These are phyloP conservation scores for Scheffersomyces stipitis DNA, from an alignment of 805 yeast species.

Conservation along the genomic window DNA sequence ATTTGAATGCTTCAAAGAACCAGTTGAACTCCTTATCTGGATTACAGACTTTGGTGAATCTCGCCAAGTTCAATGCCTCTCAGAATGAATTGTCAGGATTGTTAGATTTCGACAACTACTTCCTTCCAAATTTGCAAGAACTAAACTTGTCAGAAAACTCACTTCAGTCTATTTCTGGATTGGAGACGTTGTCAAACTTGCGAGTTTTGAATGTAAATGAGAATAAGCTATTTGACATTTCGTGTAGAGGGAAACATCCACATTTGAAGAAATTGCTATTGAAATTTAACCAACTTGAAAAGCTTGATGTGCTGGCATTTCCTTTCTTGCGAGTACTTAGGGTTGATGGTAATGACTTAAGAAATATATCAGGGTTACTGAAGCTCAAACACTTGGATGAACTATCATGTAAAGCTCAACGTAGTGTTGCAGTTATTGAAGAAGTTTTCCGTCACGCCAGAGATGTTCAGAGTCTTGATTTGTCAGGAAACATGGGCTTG, in stretches of 20 bases:
- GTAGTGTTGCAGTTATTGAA: conserved; percentile 15
- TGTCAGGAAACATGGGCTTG: conserved; percentile 38
- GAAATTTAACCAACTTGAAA: conserved; percentile 35
- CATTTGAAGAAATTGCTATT: conserved; percentile 38
- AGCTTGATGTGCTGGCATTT: conserved; percentile 30
- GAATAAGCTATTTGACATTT: conserved; percentile 30
- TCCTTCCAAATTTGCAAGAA: conserved; percentile 43
- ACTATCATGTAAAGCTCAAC: conserved; percentile 41
- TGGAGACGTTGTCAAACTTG: conserved; percentile 36
- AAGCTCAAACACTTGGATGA: conserved; percentile 38
- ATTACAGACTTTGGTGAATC: conserved; percentile 36
- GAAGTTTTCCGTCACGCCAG: conserved; percentile 7
- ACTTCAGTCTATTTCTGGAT: conserved; percentile 30
- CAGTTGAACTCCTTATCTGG: conserved; percentile 35
- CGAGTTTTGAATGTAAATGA: conserved; percentile 42
- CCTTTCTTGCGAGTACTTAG: conserved; percentile 44
- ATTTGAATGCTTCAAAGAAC: conserved; percentile 40
- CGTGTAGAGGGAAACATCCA: conserved; percentile 20
- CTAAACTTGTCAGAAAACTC: conserved; percentile 44
- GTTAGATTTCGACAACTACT: conserved; percentile 33
- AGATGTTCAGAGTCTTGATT: conserved; percentile 32
- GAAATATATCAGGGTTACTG: conserved; percentile 21
- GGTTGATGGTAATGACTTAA: conserved; percentile 44
- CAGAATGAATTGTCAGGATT: conserved; percentile 40
- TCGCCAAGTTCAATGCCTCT: conserved; percentile 41